Evolutionary conservation across 2,329 filamentous ascomycete genomes (phyloP).

Genomic region (Aspergillus ochraceoroseus): DNA sequence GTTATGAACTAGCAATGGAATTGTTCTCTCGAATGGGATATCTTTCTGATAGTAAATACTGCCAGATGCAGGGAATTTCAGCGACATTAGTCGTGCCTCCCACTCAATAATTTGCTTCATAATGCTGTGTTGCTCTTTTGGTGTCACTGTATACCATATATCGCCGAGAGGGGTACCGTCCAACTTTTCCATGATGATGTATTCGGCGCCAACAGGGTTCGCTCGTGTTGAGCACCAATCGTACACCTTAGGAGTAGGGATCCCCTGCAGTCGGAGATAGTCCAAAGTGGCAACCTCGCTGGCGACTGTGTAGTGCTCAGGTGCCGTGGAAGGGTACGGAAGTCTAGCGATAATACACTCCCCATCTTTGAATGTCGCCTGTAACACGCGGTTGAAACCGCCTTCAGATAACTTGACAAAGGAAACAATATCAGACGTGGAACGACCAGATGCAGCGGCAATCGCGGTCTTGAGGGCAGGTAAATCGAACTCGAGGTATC

Average conservation of each 20-base stretch:
- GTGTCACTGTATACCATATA: constrained; percentile 9
- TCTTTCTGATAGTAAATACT: constrained; percentile 15
- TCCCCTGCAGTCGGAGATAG: constrained; percentile 12
- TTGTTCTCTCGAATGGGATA: not conserved
- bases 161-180: constrained; percentile 10
- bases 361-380: constrained; percentile 28
- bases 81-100: constrained; percentile 9
- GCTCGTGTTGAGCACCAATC: constrained; percentile 4
- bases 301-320: constrained; percentile 7
- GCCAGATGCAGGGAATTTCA: constrained; percentile 12
- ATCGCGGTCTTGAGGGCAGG: constrained; percentile 17
- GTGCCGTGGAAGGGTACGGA: constrained; percentile 29
- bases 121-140: constrained; percentile 4
- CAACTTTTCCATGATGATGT: constrained; percentile 13
- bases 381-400: constrained; percentile 35
- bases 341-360: constrained; percentile 29
- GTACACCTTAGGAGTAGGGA: constrained; percentile 13
- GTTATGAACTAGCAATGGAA: constrained; percentile 15
- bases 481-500: constrained; percentile 21
- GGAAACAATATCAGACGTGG: constrained; percentile 14
- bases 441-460: constrained; percentile 12
- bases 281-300: constrained; percentile 15
- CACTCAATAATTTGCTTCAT: constrained; percentile 13
- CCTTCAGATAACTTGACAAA: constrained; percentile 36
- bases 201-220: constrained; percentile 13